These are phyloP conservation scores for Aphanomyces euteiches DNA, from an alignment of 352 stramenopile genomes.

Conservation along the genomic window DNA sequence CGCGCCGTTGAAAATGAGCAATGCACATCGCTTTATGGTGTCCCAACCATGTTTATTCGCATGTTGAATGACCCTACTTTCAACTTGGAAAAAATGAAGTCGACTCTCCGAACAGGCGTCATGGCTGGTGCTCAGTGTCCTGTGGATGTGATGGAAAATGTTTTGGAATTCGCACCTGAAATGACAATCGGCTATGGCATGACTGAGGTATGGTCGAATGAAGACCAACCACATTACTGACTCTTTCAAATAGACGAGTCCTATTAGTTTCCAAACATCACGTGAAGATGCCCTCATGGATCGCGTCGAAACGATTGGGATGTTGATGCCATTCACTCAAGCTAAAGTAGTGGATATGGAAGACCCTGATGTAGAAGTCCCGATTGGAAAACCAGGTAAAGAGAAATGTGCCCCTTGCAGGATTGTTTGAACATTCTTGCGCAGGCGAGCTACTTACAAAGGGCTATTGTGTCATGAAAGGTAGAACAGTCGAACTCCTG, in stretches of 20 bases:
- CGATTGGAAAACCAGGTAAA: constrained; percentile 9
- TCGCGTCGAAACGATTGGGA: constrained; percentile 33
- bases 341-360: constrained; percentile 35
- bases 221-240: background rate
- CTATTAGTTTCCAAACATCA: constrained; percentile 33
- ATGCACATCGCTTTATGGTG: constrained; percentile 34
- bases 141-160: constrained; percentile 33
- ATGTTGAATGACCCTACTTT: constrained; percentile 32
- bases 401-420: background rate
- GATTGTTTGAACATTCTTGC: background rate
- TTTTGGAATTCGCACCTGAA: constrained; percentile 28
- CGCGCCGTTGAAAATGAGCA: constrained; percentile 19
- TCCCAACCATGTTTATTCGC: constrained; percentile 36
- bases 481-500: background rate
- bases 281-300: constrained; percentile 29
- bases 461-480: constrained; percentile 32
- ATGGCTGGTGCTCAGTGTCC: constrained; percentile 35
- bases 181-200: constrained; percentile 37
- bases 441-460: constrained; percentile 30
- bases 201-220: constrained; percentile 29
- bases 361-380: constrained; percentile 18
- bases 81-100: constrained; percentile 7
- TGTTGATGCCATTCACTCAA: constrained; percentile 31
- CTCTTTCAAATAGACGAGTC: constrained; percentile 30
- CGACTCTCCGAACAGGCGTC: constrained; percentile 32